Percentiles rank a stretch among this genome's conserved stretches.
Evolutionary conservation across 2,329 filamentous ascomycete genomes (phyloP).

Genomic region (Cladosporium sp.): DNA sequence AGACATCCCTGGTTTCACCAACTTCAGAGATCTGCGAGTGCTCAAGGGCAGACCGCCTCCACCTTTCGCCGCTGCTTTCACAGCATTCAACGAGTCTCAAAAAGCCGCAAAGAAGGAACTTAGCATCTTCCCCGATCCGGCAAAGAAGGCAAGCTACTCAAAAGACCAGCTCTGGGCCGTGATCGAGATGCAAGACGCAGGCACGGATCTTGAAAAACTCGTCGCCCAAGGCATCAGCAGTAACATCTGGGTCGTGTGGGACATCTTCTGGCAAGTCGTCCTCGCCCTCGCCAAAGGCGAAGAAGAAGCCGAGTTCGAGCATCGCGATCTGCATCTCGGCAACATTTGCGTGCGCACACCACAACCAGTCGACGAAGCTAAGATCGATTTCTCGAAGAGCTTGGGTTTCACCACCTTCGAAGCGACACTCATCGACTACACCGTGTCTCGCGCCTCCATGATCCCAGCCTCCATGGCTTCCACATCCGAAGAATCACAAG

Average conservation of each 20-base stretch:
- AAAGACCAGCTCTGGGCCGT: conserved; percentile 63
- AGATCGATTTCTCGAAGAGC: conserved; percentile 36
- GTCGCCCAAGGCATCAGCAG: conserved; percentile 37
- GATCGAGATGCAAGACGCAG: conserved; percentile 67
- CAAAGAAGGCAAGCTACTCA: conserved; percentile 53
- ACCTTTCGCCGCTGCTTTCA: conserved; percentile 51
- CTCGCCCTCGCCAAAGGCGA: conserved; percentile 63
- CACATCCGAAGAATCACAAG: conserved; percentile 13
- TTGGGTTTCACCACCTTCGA: conserved; percentile 58
- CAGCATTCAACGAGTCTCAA: conserved; percentile 44
- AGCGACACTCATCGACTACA: conserved; percentile 68
- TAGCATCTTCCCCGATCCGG: conserved; percentile 58
- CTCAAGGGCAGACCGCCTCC: conserved; percentile 57
- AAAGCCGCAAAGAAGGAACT: conserved; percentile 40
- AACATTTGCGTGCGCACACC: conserved; percentile 58
- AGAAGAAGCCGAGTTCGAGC: conserved; percentile 61
- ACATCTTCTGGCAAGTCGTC: conserved; percentile 68
- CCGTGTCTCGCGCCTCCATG: conserved; percentile 62
- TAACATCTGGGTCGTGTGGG: conserved; percentile 53
- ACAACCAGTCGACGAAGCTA: not conserved
- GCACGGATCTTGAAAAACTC: conserved; percentile 53
- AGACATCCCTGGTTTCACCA: conserved; percentile 62
- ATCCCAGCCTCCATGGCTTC: not conserved
- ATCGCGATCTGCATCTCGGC: conserved; percentile 66
- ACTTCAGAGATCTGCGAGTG: conserved; percentile 60